phyloP scores from a whole-genome alignment of 2,329 filamentous ascomycete genomes.

The Verticillium albo-atrum region DNA sequence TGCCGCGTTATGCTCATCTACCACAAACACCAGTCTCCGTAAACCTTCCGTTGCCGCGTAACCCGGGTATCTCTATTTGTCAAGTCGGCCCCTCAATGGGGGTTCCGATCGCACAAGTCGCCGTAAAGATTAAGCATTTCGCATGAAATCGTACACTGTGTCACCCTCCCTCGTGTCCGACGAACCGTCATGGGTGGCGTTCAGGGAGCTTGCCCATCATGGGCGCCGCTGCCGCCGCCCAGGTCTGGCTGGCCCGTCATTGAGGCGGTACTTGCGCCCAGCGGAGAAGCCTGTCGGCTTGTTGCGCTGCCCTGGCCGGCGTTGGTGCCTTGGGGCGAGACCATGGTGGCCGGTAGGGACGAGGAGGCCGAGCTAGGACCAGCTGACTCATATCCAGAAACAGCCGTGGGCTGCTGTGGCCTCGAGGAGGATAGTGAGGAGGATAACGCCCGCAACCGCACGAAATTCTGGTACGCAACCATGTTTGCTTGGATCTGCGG shows the following conservation, averaged over 20 bases:
- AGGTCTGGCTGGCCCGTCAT: slow-evolving; percentile 4
- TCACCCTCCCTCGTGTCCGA: background rate
- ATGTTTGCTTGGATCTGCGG: background rate
- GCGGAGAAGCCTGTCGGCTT: slow-evolving; percentile 5
- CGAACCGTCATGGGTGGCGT: background rate
- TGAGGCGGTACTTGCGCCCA: slow-evolving; percentile 12
- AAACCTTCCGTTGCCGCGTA: background rate
- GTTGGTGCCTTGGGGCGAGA: slow-evolving; percentile 11
- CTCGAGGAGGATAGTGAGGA: background rate
- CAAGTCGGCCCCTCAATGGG: background rate
- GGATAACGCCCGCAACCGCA: too few species aligned
- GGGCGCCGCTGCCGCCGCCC: background rate
- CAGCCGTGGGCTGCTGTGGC: background rate
- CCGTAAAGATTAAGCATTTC: background rate
- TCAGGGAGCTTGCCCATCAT: background rate
- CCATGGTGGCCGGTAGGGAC: slow-evolving; percentile 5
- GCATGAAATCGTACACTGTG: background rate
- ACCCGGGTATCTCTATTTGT: background rate
- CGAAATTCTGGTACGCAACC: background rate
- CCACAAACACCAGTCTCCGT: background rate
- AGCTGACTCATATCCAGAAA: background rate
- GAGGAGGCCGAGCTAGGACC: background rate
- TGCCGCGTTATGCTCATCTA: background rate
- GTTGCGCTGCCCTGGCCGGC: slow-evolving; percentile 8
- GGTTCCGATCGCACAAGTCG: background rate